These are phyloP conservation scores for Nannochloropsis gaditana DNA, from an alignment of 108 stramenopile genomes.

Conservation along the genomic window DNA sequence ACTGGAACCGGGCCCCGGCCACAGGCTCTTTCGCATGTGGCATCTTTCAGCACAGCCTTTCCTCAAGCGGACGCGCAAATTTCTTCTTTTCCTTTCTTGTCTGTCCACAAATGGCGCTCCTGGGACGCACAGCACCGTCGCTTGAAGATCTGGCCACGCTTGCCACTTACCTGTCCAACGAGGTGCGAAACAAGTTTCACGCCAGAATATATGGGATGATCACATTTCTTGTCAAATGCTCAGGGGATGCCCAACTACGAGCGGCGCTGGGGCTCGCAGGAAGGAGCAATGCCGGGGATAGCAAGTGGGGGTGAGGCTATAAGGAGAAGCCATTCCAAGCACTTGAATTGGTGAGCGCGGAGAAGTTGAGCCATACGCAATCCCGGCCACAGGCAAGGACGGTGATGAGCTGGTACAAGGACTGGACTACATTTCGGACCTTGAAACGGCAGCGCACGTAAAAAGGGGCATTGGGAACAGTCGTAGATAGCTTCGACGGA, in stretches of 20 bases:
- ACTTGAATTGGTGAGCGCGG: too few species aligned
- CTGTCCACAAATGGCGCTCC: too few species aligned
- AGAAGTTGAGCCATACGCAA: neutral
- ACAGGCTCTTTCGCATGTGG: too few species aligned
- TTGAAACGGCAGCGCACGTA: neutral
- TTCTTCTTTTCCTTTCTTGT: too few species aligned
- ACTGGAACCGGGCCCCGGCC: too few species aligned
- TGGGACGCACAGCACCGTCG: too few species aligned
- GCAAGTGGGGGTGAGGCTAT: neutral
- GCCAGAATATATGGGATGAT: constrained; percentile 53
- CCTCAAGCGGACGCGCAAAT: too few species aligned
- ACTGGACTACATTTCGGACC: constrained; percentile 33
- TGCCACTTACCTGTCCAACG: constrained; percentile 85
- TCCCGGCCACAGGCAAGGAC: neutral
- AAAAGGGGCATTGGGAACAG: neutral
- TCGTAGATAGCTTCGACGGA: neutral
- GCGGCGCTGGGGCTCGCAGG: constrained; percentile 31
- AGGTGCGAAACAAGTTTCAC: constrained; percentile 62
- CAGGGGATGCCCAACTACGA: constrained; percentile 44
- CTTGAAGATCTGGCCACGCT: constrained; percentile 27
- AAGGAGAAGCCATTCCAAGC: too few species aligned
- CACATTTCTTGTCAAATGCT: constrained; percentile 73
- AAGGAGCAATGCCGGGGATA: neutral
- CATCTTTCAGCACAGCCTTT: too few species aligned
- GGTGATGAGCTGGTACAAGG: neutral